Conservation (phyloP, 169 alveolate genomes). For the Cryptosporidium meleagridis region DNA sequence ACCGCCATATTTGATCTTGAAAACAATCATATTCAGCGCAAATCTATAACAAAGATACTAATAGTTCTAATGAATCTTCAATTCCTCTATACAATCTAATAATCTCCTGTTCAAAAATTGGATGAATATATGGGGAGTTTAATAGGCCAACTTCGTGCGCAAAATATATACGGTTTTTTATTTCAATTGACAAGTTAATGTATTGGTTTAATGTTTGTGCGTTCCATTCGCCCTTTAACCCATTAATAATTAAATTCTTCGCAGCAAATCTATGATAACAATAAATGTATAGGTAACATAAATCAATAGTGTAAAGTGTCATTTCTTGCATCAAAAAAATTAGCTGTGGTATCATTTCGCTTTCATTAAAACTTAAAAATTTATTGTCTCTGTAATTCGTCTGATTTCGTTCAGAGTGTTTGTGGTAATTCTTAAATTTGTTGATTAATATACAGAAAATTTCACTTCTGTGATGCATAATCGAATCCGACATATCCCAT, state of each 20-base stretch:
- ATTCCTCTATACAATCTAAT: conserved; percentile 12
- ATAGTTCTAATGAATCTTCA: conserved; percentile 47
- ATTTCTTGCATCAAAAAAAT: conserved; percentile 62
- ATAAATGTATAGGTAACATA: conserved; percentile 25
- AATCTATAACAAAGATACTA: background rate
- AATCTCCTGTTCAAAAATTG: conserved; percentile 37
- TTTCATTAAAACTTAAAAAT: background rate
- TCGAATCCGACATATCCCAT: conserved; percentile 15
- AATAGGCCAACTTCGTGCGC: conserved; percentile 41
- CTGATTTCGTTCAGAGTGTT: background rate
- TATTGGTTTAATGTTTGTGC: conserved; percentile 23
- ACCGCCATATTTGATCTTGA: conserved; percentile 34
- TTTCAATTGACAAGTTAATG: conserved; percentile 6
- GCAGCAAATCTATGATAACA: conserved; percentile 42
- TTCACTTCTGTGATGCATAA: conserved; percentile 42
- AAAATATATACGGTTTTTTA: conserved; percentile 37
- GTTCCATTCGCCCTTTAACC: background rate
- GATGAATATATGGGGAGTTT: conserved; percentile 48
- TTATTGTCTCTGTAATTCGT: background rate
- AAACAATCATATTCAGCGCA: background rate
- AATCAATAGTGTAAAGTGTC: conserved; percentile 33
- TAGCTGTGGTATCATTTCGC: conserved; percentile 10
- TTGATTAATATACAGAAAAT: conserved; percentile 16
- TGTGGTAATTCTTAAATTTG: background rate
- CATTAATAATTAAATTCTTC: conserved; percentile 7